Evolutionary conservation across 2,329 filamentous ascomycete species (phyloP).

Genomic region (Coniochaeta sp.): DNA sequence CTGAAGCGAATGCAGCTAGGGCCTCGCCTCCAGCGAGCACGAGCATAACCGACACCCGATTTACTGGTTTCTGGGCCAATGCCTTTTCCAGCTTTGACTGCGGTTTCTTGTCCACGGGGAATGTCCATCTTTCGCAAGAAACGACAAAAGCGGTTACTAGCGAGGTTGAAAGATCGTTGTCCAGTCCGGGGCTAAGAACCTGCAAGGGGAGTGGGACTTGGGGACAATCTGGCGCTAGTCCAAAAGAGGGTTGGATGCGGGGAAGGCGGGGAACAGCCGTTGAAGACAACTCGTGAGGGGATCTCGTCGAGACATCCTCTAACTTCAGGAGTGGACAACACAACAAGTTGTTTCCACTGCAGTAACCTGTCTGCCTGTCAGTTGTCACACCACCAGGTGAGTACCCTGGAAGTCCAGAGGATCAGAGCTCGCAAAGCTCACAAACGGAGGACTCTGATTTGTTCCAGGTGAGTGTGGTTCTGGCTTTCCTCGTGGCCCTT

Average conservation of each 20-base stretch:
- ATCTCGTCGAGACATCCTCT: neutral
- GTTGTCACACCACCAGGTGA: neutral
- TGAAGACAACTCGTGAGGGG: neutral
- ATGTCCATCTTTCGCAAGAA: neutral
- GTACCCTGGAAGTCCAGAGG: neutral
- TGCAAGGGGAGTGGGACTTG: constrained; percentile 1
- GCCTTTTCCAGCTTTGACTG: neutral
- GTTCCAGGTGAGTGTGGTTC: neutral
- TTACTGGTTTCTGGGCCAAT: neutral
- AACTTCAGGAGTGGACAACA: neutral
- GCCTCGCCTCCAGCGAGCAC: neutral
- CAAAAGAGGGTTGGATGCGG: neutral
- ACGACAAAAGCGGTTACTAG: neutral
- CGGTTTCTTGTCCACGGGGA: neutral
- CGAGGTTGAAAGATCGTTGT: neutral
- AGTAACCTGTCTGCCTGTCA: no score
- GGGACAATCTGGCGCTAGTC: neutral
- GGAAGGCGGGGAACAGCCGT: neutral
- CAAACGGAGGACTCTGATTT: no score
- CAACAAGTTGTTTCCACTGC: no score
- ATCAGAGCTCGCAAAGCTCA: neutral
- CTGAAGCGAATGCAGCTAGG: neutral
- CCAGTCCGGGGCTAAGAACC: neutral
- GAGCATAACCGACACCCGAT: neutral
- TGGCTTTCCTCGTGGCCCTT: constrained; percentile 1